Conservation (phyloP, 1,284 basidiomycete species). For the Pseudozyma tsukubaensis region DNA sequence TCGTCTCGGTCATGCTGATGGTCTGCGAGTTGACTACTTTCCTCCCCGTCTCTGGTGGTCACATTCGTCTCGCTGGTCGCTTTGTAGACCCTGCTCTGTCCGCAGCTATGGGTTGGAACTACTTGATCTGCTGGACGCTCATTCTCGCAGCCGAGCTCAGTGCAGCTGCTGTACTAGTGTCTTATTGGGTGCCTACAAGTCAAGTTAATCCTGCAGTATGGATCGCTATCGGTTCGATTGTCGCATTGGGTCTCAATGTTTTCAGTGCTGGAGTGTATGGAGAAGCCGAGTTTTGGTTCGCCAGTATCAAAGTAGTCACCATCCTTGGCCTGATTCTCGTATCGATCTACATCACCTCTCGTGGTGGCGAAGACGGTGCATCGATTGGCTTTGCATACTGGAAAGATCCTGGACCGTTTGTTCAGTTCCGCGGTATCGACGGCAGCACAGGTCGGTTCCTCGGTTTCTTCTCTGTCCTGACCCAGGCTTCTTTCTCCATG, state of each 20-base stretch:
- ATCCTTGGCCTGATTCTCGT: slow-evolving; percentile 65
- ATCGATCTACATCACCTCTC: slow-evolving; percentile 60
- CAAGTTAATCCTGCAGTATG: slow-evolving; percentile 77
- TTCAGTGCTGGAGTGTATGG: slow-evolving; percentile 72
- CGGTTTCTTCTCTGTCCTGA: slow-evolving; percentile 67
- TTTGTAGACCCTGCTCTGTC: slow-evolving; percentile 83
- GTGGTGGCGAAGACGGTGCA: slow-evolving; percentile 49
- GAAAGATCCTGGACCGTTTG: slow-evolving; percentile 70
- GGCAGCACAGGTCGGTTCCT: slow-evolving; percentile 72
- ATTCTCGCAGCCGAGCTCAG: slow-evolving; percentile 81
- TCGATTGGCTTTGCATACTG: slow-evolving; percentile 60
- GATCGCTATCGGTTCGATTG: slow-evolving; percentile 79
- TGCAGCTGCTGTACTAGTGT: slow-evolving; percentile 80
- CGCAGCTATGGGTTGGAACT: slow-evolving; percentile 75
- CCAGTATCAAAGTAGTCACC: slow-evolving; percentile 65
- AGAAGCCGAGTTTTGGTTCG: slow-evolving; percentile 71
- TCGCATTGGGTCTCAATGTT: slow-evolving; percentile 81
- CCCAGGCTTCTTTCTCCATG: slow-evolving; percentile 82
- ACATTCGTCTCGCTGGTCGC: slow-evolving; percentile 82
- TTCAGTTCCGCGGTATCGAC: slow-evolving; percentile 65
- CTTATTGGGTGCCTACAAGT: slow-evolving; percentile 74
- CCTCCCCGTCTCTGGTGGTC: slow-evolving; percentile 76
- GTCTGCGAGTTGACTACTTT: slow-evolving; percentile 72
- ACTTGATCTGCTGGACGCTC: slow-evolving; percentile 71
- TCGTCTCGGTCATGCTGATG: slow-evolving; percentile 67